These are phyloP conservation scores for Exophiala lecanii-corni DNA, from an alignment of 2,329 filamentous ascomycete species.

Conservation along the genomic window DNA sequence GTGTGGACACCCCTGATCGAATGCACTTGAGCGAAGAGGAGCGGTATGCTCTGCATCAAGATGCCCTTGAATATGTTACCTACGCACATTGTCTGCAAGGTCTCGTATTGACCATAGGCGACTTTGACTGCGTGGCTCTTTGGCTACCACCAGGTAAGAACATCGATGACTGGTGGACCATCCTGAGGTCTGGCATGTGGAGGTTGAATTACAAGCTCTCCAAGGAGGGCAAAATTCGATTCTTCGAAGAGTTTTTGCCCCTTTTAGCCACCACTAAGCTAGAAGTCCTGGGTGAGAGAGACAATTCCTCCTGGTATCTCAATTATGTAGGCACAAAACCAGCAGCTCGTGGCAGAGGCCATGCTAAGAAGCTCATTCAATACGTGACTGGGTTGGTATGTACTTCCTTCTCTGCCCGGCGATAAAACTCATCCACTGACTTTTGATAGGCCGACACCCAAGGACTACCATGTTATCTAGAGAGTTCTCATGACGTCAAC, in stretches of 20 bases:
- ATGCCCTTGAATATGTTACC: conserved; percentile 72
- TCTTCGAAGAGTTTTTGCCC: conserved; percentile 72
- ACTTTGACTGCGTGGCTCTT: conserved; percentile 71
- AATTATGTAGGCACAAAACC: conserved; percentile 77
- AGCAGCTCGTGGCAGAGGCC: conserved; percentile 65
- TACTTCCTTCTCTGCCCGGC: conserved; percentile 14
- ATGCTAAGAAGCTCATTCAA: conserved; percentile 65
- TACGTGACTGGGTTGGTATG: conserved; percentile 61
- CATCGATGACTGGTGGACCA: conserved; percentile 68
- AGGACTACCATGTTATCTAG: conserved; percentile 67
- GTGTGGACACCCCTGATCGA: conserved; percentile 64
- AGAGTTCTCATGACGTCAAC: conserved; percentile 68
- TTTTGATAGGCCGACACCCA: conserved; percentile 59
- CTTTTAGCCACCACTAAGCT: conserved; percentile 69
- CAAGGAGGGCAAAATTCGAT: conserved; percentile 65
- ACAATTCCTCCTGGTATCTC: conserved; percentile 71
- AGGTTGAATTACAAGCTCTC: conserved; percentile 70
- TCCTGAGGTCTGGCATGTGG: conserved; percentile 72
- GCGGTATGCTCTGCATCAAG: conserved; percentile 71
- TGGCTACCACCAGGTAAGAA: conserved; percentile 74
- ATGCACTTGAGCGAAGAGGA: conserved; percentile 58
- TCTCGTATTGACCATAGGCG: conserved; percentile 67
- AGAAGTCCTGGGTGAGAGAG: conserved; percentile 61
- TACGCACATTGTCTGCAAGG: conserved; percentile 72
- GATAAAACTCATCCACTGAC: neutral